A percentile compares a stretch with the other conserved stretches of the same genome.
phyloP scores from a whole-genome alignment of 1,284 basidiomycete species.

The Trametes sp. region DNA sequence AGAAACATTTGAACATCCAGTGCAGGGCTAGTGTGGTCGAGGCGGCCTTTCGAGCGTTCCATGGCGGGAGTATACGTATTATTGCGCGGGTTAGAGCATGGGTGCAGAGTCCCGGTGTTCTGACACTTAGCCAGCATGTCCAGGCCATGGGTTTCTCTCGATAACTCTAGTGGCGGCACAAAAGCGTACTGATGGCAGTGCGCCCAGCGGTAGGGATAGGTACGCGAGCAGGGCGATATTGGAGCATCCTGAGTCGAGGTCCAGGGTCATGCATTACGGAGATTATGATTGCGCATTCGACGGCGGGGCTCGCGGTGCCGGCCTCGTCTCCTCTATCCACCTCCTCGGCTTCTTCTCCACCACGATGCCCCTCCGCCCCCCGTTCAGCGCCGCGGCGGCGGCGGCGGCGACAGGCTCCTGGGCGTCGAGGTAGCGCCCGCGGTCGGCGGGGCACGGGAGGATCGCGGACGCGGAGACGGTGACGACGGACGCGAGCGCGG shows the following conservation, averaged over 20 bases:
- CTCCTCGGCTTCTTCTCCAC: conserved; percentile 71
- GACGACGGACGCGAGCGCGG: conserved; percentile 76
- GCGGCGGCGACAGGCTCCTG: too few relatives aligned
- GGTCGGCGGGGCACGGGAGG: conserved; percentile 77
- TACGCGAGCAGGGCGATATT: background rate
- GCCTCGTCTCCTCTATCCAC: conserved; percentile 81
- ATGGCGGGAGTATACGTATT: too few relatives aligned
- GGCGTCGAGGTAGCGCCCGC: conserved; percentile 61
- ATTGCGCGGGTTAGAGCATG: too few relatives aligned
- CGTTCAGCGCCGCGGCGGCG: conserved; percentile 31
- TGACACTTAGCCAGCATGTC: too few relatives aligned
- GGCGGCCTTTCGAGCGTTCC: too few relatives aligned
- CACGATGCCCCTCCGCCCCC: conserved; percentile 45
- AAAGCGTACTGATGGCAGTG: too few relatives aligned
- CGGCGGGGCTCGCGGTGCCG: conserved; percentile 32
- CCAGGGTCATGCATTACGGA: conserved; percentile 1
- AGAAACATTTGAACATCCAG: conserved; percentile 9
- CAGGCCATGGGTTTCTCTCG: too few relatives aligned
- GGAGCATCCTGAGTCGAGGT: background rate
- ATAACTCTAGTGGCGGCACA: too few relatives aligned
- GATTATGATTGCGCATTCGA: conserved; percentile 68
- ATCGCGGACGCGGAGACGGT: conserved; percentile 84
- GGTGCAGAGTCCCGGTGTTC: too few relatives aligned
- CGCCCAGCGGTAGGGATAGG: too few relatives aligned
- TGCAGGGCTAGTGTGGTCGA: background rate